Evolutionary conservation across 176 grass and related monocot species (phyloP).

Genomic region (Oryza australiensis): DNA sequence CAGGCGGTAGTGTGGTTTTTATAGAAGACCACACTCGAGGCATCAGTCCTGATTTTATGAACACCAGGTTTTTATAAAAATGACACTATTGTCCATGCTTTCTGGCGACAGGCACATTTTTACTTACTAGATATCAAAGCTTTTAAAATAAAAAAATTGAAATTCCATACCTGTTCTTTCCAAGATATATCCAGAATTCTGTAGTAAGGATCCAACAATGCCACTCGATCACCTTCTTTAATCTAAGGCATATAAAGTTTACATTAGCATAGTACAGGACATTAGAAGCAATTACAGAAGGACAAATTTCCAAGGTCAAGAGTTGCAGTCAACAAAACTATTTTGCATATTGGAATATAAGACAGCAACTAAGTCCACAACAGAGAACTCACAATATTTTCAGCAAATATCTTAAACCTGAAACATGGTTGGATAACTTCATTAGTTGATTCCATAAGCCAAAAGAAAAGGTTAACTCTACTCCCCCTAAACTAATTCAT

Average conservation of each 20-base stretch:
- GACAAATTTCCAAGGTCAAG: background rate
- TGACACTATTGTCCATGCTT: background rate
- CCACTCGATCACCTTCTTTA: conserved; percentile 71
- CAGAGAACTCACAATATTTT: background rate
- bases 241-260: conserved; percentile 46
- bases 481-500: no score
- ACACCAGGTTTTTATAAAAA: background rate
- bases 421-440: background rate
- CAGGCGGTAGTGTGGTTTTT: background rate
- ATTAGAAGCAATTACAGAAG: background rate
- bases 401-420: background rate
- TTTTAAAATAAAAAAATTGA: background rate
- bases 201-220: conserved; percentile 59
- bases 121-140: background rate
- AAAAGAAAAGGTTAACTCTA: background rate
- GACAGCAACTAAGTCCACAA: background rate
- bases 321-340: background rate
- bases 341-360: conserved; percentile 1
- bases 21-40: background rate
- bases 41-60: background rate
- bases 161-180: conserved; percentile 50
- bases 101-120: background rate
- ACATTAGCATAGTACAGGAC: conserved; percentile 18
- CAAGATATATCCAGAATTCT: conserved; percentile 53
- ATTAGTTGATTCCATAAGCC: background rate